These are phyloP conservation scores for Zizania latifolia DNA, from an alignment of 176 grass and related monocot genomes.

Conservation along the genomic window DNA sequence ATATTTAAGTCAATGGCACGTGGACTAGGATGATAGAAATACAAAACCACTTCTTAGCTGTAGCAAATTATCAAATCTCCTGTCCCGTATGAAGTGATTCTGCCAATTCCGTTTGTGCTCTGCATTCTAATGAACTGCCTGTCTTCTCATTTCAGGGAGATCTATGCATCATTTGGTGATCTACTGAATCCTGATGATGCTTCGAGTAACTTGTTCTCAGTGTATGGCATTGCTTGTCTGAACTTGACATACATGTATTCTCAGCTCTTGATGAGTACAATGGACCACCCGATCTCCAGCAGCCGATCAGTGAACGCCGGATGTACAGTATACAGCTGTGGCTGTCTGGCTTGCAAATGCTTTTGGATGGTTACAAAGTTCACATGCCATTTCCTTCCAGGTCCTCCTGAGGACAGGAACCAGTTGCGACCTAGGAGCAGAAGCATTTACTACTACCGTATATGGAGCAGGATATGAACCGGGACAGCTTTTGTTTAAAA, in stretches of 20 bases:
- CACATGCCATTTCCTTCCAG: conserved; percentile 42
- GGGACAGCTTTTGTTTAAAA: conserved; percentile 4
- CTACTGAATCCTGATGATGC: conserved; percentile 56
- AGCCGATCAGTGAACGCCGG: not conserved
- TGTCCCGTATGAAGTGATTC: not conserved
- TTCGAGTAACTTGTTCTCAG: too few relatives aligned
- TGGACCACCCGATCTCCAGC: conserved; percentile 34
- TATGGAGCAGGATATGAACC: conserved; percentile 23
- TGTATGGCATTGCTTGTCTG: not conserved
- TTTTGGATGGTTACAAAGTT: conserved; percentile 45
- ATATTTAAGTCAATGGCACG: too few relatives aligned
- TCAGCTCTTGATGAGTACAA: not conserved
- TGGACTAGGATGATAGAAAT: too few relatives aligned
- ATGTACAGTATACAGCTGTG: conserved; percentile 21
- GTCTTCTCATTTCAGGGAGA: conserved; percentile 22
- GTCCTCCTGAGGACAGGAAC: conserved; percentile 28
- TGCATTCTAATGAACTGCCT: not conserved
- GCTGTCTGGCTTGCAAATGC: conserved; percentile 4
- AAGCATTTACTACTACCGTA: conserved; percentile 41
- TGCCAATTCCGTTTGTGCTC: not conserved
- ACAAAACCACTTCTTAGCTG: too few relatives aligned
- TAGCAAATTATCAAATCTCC: too few relatives aligned
- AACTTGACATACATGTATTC: not conserved
- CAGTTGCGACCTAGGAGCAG: conserved; percentile 21
- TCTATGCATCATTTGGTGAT: conserved; percentile 68